Percentiles rank a stretch among this genome's conserved stretches.
Conservation (phyloP, 768 basidiomycete species). For the Boletales sp. region DNA sequence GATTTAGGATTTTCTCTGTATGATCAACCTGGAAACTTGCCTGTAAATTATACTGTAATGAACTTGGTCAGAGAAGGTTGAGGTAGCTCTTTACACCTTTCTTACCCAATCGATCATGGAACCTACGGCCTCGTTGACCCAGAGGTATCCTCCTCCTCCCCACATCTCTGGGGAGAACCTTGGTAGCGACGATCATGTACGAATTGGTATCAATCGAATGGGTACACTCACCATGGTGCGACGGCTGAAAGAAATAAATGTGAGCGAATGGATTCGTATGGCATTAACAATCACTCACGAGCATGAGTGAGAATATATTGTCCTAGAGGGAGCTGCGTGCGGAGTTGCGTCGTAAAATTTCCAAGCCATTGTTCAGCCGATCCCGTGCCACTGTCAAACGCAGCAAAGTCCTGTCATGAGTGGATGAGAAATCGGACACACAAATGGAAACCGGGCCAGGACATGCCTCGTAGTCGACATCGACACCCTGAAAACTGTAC, state of each 20-base stretch:
- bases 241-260: slow-evolving; percentile 7
- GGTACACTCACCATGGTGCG: slow-evolving; percentile 17
- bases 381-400: slow-evolving; percentile 35
- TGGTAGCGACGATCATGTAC: too few relatives aligned
- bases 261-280: neutral
- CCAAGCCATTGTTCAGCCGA: slow-evolving; percentile 35
- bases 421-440: neutral
- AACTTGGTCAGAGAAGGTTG: neutral
- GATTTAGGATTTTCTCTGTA: neutral
- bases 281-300: slow-evolving; percentile 21
- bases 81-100: neutral
- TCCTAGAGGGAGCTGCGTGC: slow-evolving; percentile 30
- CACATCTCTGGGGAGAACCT: too few relatives aligned
- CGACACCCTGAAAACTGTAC: slow-evolving; percentile 49
- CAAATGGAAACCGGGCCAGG: neutral
- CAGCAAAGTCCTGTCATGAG: slow-evolving; percentile 29
- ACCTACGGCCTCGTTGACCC: too few relatives aligned
- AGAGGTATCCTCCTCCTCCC: too few relatives aligned
- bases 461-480: slow-evolving; percentile 49
- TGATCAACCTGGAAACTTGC: slow-evolving; percentile 4
- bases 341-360: slow-evolving; percentile 32
- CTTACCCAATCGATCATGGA: too few relatives aligned
- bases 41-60: slow-evolving; percentile 39
- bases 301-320: slow-evolving; percentile 35
- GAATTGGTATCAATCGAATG: too few relatives aligned